Percentiles rank a stretch among this genome's conserved stretches.
These are phyloP conservation scores for Cryphonectria japonica DNA, from an alignment of 2,329 filamentous ascomycete species.

Conservation along the genomic window DNA sequence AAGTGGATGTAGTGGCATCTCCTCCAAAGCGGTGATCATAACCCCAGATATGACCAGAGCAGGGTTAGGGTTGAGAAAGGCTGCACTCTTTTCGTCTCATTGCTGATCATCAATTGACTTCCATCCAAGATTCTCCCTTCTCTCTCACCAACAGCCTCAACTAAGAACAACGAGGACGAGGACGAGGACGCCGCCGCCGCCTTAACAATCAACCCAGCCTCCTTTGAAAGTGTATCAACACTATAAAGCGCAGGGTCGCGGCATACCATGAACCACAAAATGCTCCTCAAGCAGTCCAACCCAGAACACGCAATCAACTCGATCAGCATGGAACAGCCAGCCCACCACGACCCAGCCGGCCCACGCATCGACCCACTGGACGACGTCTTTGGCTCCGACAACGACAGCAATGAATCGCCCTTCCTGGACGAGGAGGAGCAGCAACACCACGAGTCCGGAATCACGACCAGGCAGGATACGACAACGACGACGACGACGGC, in stretches of 20 bases:
- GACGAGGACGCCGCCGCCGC: no score
- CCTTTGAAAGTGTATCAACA: neutral
- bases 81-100: neutral
- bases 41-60: neutral
- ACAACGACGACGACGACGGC: neutral
- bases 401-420: neutral
- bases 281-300: slow-evolving; percentile 29
- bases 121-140: neutral
- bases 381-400: slow-evolving; percentile 28
- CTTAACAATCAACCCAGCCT: neutral
- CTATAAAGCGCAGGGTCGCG: neutral
- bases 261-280: neutral
- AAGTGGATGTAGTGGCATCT: neutral
- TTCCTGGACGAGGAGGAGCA: neutral
- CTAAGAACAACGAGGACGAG: no score
- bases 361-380: slow-evolving; percentile 23
- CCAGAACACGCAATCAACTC: slow-evolving; percentile 27
- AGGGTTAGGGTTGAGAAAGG: neutral
- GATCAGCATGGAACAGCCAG: slow-evolving; percentile 13
- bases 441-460: neutral
- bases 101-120: neutral
- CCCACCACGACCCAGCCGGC: slow-evolving; percentile 14
- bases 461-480: neutral
- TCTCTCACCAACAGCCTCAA: neutral
- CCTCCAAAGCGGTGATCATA: neutral